Percentiles rank a stretch among this genome's conserved stretches.
phyloP scores from a whole-genome alignment of 257 asterid species.

The Capsicum chinense region DNA sequence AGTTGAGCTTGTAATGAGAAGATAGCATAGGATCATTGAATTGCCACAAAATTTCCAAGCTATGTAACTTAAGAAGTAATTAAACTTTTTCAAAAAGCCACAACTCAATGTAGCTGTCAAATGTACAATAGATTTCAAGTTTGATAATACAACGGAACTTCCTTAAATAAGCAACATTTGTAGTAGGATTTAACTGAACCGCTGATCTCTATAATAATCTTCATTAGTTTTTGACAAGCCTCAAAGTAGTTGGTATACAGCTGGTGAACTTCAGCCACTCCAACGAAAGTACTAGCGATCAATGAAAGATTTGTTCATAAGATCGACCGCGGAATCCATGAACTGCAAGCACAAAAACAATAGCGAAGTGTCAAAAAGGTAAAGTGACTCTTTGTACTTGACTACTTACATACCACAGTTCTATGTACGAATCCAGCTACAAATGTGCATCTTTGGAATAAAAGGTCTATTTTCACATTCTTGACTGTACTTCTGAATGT shows the following conservation, averaged over 20 bases:
- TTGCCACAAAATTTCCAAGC: neutral
- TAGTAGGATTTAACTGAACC: neutral
- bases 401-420: neutral
- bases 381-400: neutral
- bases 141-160: no score
- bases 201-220: constrained; percentile 1
- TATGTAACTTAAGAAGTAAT: neutral
- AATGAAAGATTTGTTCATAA: constrained; percentile 70
- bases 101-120: neutral
- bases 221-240: constrained; percentile 29
- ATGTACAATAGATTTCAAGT: neutral
- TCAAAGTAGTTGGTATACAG: constrained; percentile 13
- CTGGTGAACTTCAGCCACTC: constrained; percentile 2
- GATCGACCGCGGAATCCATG: constrained; percentile 89
- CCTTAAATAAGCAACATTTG: no score
- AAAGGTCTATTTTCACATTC: neutral
- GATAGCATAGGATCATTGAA: neutral
- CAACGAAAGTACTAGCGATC: constrained; percentile 52
- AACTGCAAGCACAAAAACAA: constrained; percentile 49
- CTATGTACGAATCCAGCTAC: neutral
- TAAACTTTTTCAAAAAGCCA: neutral
- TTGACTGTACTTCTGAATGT: neutral
- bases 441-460: neutral
- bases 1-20: neutral
- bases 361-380: constrained; percentile 13